A percentile compares a stretch with the other conserved stretches of the same genome.
Conservation (phyloP, 139 green algal genomes). For the Medakamo hakoo region DNA sequence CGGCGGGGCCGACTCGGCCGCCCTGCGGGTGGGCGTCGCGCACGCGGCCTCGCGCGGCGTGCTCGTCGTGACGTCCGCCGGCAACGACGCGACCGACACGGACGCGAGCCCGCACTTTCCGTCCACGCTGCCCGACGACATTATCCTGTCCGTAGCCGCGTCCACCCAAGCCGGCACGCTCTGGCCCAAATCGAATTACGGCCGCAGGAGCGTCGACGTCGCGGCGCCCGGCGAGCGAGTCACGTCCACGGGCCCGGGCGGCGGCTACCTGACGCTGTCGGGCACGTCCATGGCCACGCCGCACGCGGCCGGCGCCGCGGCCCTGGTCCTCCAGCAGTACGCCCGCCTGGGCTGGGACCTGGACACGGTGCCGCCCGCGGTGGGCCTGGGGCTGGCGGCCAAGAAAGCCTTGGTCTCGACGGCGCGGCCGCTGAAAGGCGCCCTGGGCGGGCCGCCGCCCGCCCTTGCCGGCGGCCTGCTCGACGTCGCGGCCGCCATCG, state of each 20-base stretch:
- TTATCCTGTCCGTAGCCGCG: conserved; percentile 18
- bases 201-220: conserved; percentile 11
- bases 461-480: neutral
- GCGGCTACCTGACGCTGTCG: conserved; percentile 15
- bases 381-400: neutral
- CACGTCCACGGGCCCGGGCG: conserved; percentile 11
- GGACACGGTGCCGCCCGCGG: no score
- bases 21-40: conserved; percentile 13
- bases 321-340: conserved; percentile 14
- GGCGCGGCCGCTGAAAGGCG: neutral
- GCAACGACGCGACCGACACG: conserved; percentile 19
- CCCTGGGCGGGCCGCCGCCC: no score
- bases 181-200: conserved; percentile 13
- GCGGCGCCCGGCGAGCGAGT: conserved; percentile 15
- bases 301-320: conserved; percentile 33
- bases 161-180: conserved; percentile 4
- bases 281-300: conserved; percentile 86
- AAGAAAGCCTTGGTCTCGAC: neutral
- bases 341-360: neutral
- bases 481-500: neutral
- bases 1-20: conserved; percentile 9
- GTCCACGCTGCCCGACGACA: conserved; percentile 9
- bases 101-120: conserved; percentile 19
- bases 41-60: conserved; percentile 4
- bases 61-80: conserved; percentile 25